phyloP scores from a whole-genome alignment of 768 basidiomycete species.

The Lyophyllum decastes region DNA sequence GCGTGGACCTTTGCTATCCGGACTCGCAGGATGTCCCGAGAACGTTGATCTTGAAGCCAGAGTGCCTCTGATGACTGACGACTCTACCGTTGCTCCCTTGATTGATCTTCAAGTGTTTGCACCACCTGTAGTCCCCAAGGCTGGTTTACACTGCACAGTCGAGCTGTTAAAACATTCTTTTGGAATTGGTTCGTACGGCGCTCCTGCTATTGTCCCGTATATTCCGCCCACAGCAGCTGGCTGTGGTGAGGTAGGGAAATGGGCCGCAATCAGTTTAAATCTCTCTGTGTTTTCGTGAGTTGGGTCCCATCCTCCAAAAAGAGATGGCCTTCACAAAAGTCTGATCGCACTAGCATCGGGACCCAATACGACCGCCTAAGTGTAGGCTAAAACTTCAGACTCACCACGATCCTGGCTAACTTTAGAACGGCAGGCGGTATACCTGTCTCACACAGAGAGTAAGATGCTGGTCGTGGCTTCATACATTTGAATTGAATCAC shows the following conservation, averaged over 20 bases:
- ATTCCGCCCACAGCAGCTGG: slow-evolving; percentile 47
- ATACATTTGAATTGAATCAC: background rate
- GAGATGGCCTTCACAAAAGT: background rate
- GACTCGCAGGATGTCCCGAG: slow-evolving; percentile 8
- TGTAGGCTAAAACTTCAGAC: slow-evolving; percentile 23
- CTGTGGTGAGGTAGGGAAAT: slow-evolving; percentile 57
- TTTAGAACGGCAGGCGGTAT: slow-evolving; percentile 34
- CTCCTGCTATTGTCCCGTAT: slow-evolving; percentile 27
- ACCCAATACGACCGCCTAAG: slow-evolving; percentile 59
- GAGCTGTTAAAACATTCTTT: slow-evolving; percentile 29
- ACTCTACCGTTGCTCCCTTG: slow-evolving; percentile 26
- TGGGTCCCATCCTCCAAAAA: too few species aligned
- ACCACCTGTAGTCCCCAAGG: slow-evolving; percentile 27
- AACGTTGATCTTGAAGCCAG: slow-evolving; percentile 17
- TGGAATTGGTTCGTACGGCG: slow-evolving; percentile 28
- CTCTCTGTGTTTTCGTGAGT: slow-evolving; percentile 53
- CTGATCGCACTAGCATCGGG: slow-evolving; percentile 38
- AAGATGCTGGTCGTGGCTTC: slow-evolving; percentile 17
- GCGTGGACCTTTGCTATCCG: slow-evolving; percentile 23
- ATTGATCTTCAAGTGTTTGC: slow-evolving; percentile 32
- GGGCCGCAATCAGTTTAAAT: slow-evolving; percentile 60
- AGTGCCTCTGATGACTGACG: slow-evolving; percentile 29
- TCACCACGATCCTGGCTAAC: background rate
- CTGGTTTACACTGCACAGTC: slow-evolving; percentile 24
- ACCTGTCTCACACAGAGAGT: slow-evolving; percentile 63